Conservation (phyloP, 2,329 filamentous ascomycete genomes). For the Neonectria faginata region DNA sequence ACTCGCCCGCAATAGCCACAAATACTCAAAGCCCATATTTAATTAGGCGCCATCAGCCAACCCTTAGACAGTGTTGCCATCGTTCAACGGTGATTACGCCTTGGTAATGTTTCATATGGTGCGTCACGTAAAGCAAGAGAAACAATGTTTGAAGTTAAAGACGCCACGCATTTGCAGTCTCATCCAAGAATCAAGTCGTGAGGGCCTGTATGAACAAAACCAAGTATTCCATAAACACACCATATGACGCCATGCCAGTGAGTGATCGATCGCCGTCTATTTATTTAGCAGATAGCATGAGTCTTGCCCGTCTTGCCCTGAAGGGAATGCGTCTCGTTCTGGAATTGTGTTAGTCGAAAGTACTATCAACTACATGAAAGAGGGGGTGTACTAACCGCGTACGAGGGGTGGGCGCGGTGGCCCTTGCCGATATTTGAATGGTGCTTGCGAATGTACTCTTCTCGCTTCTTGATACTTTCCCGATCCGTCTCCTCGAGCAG, state of each 20-base stretch:
- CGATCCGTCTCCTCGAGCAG: constrained; percentile 80
- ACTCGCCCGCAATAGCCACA: neutral
- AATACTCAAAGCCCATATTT: neutral
- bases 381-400: constrained; percentile 55
- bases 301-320: constrained; percentile 94
- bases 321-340: constrained; percentile 85
- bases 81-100: neutral
- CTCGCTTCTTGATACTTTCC: constrained; percentile 75
- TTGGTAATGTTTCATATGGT: neutral
- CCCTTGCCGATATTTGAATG: constrained; percentile 64
- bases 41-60: neutral
- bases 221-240: constrained; percentile 26
- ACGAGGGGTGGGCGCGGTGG: constrained; percentile 61
- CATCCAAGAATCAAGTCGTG: constrained; percentile 32
- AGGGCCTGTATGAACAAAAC: constrained; percentile 28
- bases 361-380: rapidly evolving
- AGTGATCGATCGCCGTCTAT: constrained; percentile 29
- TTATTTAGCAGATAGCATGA: constrained; percentile 79
- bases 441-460: constrained; percentile 72
- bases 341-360: constrained; percentile 30
- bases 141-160: constrained; percentile 1
- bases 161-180: constrained; percentile 26
- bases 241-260: constrained; percentile 37
- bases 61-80: neutral
- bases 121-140: neutral